A percentile compares a stretch with the other conserved stretches of the same genome.
Conservation (phyloP, 768 basidiomycete genomes). For the Auricularia heimuer region DNA sequence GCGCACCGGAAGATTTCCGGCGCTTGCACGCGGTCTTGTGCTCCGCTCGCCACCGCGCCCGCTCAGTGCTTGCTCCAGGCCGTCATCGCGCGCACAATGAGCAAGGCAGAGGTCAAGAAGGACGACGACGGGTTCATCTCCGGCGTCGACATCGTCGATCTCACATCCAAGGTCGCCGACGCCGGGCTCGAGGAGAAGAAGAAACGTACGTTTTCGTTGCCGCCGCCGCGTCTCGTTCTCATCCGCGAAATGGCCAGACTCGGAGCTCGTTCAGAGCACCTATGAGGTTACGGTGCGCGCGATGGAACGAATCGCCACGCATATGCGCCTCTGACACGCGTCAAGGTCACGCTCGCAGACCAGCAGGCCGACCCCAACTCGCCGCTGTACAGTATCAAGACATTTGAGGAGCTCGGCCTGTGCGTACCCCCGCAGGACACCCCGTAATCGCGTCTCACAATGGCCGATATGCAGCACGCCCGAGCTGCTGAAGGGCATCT, state of each 20-base stretch:
- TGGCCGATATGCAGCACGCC: constrained; percentile 43
- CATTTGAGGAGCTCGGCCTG: constrained; percentile 94
- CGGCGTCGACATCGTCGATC: not conserved
- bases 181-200: not conserved
- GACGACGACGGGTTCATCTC: constrained; percentile 1
- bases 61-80: no score
- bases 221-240: not conserved
- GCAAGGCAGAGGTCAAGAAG: not conserved
- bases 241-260: constrained; percentile 17
- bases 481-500: constrained; percentile 88
- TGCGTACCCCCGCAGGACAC: constrained; percentile 30
- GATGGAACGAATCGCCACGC: not conserved
- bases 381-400: constrained; percentile 87
- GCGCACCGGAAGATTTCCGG: not conserved
- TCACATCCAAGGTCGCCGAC: not conserved
- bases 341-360: constrained; percentile 89
- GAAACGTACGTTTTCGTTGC: not conserved
- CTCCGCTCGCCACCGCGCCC: not conserved
- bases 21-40: not conserved
- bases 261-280: constrained; percentile 65
- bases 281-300: constrained; percentile 69
- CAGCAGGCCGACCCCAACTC: constrained; percentile 93
- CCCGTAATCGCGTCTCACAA: not conserved
- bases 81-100: not conserved
- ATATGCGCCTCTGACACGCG: not conserved